phyloP scores from a whole-genome alignment of 1,284 basidiomycete species.

The Cryptococcus sp. region DNA sequence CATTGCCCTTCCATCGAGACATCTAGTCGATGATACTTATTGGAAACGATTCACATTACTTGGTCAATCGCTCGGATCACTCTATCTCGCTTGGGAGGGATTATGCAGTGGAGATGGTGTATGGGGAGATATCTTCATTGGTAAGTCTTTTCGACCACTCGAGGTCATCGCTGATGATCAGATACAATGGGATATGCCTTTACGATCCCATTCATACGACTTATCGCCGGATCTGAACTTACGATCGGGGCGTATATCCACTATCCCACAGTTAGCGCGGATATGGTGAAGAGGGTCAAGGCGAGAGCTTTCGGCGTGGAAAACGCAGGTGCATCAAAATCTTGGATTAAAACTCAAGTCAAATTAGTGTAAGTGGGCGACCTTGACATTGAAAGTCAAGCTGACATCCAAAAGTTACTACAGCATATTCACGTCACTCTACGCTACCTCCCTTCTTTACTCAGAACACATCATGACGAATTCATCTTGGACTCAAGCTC shows the following conservation, averaged over 20 bases:
- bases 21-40: constrained; percentile 71
- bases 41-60: constrained; percentile 88
- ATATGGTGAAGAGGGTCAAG: constrained; percentile 83
- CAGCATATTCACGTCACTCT: constrained; percentile 75
- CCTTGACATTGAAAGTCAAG: neutral
- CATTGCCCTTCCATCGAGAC: constrained; percentile 66
- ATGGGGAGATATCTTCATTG: constrained; percentile 75
- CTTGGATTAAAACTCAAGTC: constrained; percentile 56
- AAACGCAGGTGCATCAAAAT: constrained; percentile 64
- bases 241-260: constrained; percentile 89
- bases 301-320: constrained; percentile 61
- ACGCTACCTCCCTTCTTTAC: constrained; percentile 67
- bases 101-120: constrained; percentile 45
- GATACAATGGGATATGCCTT: constrained; percentile 99
- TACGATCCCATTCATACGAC: constrained; percentile 71
- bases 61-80: constrained; percentile 84
- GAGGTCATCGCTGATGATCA: constrained; percentile 35
- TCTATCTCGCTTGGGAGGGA: constrained; percentile 70
- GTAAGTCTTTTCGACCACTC: constrained; percentile 48
- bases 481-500: constrained; percentile 88
- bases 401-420: constrained; percentile 65
- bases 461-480: constrained; percentile 80
- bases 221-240: constrained; percentile 55
- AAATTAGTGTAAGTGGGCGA: constrained; percentile 65
- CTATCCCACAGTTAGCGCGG: constrained; percentile 91